phyloP scores from a whole-genome alignment of 805 yeast species.

The Wickerhamia fluorescens region DNA sequence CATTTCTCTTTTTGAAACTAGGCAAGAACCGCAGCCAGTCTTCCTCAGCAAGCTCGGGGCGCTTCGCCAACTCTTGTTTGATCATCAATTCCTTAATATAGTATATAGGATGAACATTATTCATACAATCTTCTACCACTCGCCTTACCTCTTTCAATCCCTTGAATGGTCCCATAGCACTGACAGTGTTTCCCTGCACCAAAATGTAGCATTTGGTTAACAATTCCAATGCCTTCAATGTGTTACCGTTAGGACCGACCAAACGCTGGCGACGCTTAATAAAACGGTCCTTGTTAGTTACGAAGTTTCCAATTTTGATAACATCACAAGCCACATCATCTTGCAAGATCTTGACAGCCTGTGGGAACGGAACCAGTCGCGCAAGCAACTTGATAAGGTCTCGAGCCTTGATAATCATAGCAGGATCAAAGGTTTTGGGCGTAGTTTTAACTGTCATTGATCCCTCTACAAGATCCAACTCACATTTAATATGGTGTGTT shows the following conservation, averaged over 20 bases:
- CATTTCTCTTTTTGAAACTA: conserved; percentile 92
- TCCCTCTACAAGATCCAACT: conserved; percentile 87
- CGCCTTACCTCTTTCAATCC: conserved; percentile 89
- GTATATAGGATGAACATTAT: conserved; percentile 93
- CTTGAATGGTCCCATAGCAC: conserved; percentile 93
- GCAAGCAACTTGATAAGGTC: conserved; percentile 91
- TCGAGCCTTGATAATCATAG: conserved; percentile 86
- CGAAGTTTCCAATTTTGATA: conserved; percentile 86
- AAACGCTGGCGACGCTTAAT: conserved; percentile 93
- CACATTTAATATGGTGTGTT: conserved; percentile 70
- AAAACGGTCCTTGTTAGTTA: conserved; percentile 86
- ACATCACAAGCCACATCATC: conserved; percentile 96
- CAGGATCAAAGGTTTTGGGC: conserved; percentile 92
- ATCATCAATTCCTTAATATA: conserved; percentile 97
- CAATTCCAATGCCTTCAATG: conserved; percentile 89
- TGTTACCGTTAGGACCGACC: conserved; percentile 96
- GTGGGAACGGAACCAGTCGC: conserved; percentile 95
- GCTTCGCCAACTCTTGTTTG: conserved; percentile 88
- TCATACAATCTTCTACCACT: conserved; percentile 97
- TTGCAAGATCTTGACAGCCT: conserved; percentile 83
- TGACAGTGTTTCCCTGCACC: conserved; percentile 96
- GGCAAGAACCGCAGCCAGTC: conserved; percentile 97
- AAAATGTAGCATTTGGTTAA: conserved; percentile 92
- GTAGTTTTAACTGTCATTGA: conserved; percentile 97
- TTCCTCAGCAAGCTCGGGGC: conserved; percentile 91